Evolutionary conservation across 148 eudicot species (phyloP).

Genomic region (Vaccinium myrtillus): DNA sequence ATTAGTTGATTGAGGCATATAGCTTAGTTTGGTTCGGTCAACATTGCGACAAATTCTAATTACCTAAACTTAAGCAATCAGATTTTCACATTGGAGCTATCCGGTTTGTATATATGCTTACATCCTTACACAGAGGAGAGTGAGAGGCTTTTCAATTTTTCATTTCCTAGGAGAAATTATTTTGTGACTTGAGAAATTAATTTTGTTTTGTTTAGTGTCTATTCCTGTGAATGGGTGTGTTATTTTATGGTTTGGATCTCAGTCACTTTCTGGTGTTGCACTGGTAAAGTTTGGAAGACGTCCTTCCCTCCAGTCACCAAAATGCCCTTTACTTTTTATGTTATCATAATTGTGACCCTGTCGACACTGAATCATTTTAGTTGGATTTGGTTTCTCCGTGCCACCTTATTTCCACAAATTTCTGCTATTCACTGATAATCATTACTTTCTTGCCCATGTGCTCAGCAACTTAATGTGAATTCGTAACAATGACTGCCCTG

Average conservation of each 20-base stretch:
- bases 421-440: neutral
- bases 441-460: neutral
- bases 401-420: neutral
- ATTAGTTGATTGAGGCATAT: neutral
- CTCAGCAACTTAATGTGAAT: neutral
- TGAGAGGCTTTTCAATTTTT: neutral
- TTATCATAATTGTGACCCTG: neutral
- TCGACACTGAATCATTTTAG: neutral
- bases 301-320: neutral
- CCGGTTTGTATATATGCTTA: neutral
- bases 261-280: neutral
- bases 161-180: neutral
- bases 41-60: neutral
- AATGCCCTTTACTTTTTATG: neutral
- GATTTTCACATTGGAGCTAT: too few species aligned
- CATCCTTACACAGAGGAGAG: neutral
- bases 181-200: neutral
- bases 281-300: too few species aligned
- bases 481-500: neutral
- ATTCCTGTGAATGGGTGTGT: neutral
- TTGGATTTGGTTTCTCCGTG: neutral
- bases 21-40: neutral
- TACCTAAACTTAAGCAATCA: neutral
- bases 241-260: neutral
- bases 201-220: neutral